These are phyloP conservation scores for Phlebiopsis gigantea DNA, from an alignment of 768 basidiomycete genomes.

Conservation along the genomic window DNA sequence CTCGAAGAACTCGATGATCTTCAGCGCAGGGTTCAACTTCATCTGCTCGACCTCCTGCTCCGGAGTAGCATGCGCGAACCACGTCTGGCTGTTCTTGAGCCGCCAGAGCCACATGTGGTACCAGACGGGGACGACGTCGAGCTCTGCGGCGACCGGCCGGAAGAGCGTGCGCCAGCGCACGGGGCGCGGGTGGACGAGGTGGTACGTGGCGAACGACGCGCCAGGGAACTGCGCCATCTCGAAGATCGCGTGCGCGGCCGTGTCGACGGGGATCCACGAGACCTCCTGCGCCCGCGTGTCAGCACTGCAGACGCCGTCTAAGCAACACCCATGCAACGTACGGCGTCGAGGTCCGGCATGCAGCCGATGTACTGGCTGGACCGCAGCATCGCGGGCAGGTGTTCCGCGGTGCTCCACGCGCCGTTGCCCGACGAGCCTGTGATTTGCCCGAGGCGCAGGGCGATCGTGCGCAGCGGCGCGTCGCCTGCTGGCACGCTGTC, in stretches of 20 bases:
- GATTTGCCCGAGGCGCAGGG: slow-evolving; percentile 32
- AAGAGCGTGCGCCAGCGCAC: slow-evolving; percentile 15
- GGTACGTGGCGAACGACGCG: slow-evolving; percentile 2
- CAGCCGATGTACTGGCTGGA: slow-evolving; percentile 19
- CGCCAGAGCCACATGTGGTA: slow-evolving; percentile 22
- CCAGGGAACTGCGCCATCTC: slow-evolving; percentile 18
- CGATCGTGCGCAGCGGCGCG: slow-evolving; percentile 17
- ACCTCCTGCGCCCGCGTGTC: slow-evolving; percentile 11
- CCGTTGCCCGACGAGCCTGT: slow-evolving; percentile 25
- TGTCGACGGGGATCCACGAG: slow-evolving; percentile 22
- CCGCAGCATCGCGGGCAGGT: slow-evolving; percentile 26
- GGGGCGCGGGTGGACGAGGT: slow-evolving; percentile 23
- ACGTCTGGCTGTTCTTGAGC: slow-evolving; percentile 7
- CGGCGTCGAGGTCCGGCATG: slow-evolving; percentile 21
- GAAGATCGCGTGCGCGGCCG: slow-evolving; percentile 20
- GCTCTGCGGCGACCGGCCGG: slow-evolving; percentile 6
- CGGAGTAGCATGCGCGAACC: background rate
- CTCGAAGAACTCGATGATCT: slow-evolving; percentile 21
- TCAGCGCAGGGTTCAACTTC: slow-evolving; percentile 23
- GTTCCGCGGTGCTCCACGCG: slow-evolving; percentile 29
- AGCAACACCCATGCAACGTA: slow-evolving; percentile 5
- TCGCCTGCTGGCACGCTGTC: background rate
- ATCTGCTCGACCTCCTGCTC: slow-evolving; percentile 9
- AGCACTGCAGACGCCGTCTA: background rate
- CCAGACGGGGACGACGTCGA: slow-evolving; percentile 22